Evolutionary conservation across 164 flowering plant species (phyloP).

Genomic region (Vitis labrusca): DNA sequence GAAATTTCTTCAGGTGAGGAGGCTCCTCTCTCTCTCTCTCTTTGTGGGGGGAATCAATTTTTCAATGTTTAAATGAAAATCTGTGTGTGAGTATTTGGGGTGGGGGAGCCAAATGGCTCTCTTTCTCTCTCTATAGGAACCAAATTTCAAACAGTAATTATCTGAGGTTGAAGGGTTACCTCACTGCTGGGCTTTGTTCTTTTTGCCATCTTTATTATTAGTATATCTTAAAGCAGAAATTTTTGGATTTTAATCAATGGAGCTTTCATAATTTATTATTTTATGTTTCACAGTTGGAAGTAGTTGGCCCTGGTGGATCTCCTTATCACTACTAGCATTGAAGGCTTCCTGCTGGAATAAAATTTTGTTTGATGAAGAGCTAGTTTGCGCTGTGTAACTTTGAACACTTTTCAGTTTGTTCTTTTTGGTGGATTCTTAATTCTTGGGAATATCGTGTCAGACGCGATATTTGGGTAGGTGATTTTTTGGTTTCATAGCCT

Average conservation of each 20-base stretch:
- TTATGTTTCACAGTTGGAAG: not conserved
- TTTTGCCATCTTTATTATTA: too few relatives aligned
- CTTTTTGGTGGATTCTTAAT: too few relatives aligned
- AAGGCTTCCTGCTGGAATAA: not conserved
- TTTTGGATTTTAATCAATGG: not conserved
- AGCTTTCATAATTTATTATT: not conserved
- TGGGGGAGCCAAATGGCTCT: too few relatives aligned
- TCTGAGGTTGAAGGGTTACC: too few relatives aligned
- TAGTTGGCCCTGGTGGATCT: not conserved
- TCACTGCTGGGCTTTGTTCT: too few relatives aligned
- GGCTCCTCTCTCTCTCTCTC: too few relatives aligned
- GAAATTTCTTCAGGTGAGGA: too few relatives aligned
- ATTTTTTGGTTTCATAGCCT: constrained; percentile 1
- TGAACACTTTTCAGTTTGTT: not conserved
- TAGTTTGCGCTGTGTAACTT: not conserved
- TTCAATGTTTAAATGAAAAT: too few relatives aligned
- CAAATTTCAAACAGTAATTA: too few relatives aligned
- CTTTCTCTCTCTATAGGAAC: too few relatives aligned
- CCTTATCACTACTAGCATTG: not conserved
- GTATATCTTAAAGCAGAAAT: not conserved
- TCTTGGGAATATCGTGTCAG: not conserved
- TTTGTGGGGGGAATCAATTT: too few relatives aligned
- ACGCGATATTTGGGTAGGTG: not conserved
- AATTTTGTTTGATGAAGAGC: not conserved
- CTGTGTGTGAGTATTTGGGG: too few relatives aligned